Percentiles rank a stretch among this genome's conserved stretches.
phyloP scores from a whole-genome alignment of 1,284 basidiomycete species.

The Cerrena zonata region DNA sequence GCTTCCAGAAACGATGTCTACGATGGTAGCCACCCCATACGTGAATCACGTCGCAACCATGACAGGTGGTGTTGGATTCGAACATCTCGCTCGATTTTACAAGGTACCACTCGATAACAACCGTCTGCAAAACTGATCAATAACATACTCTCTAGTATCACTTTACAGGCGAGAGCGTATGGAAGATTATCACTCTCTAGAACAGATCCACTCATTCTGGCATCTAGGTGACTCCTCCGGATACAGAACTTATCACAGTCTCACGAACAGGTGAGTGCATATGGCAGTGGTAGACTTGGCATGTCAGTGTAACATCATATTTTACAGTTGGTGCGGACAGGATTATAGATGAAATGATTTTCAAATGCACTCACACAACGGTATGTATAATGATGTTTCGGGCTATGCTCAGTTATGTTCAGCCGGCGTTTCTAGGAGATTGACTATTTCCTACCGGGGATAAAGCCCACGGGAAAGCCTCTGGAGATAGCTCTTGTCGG shows the following conservation, averaged over 20 bases:
- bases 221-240: conserved; percentile 35
- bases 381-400: conserved; percentile 19
- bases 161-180: conserved; percentile 33
- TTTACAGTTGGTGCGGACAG: conserved; percentile 39
- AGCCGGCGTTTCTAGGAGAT: conserved; percentile 36
- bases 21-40: conserved; percentile 43
- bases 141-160: conserved; percentile 28
- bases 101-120: conserved; percentile 24
- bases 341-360: conserved; percentile 44
- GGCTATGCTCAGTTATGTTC: too few relatives aligned
- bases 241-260: conserved; percentile 37
- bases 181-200: not conserved
- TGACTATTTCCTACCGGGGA: conserved; percentile 45
- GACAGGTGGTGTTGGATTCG: conserved; percentile 39
- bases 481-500: conserved; percentile 46
- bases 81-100: conserved; percentile 40
- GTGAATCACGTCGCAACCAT: conserved; percentile 45
- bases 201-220: not conserved
- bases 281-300: conserved; percentile 6
- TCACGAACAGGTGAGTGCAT: conserved; percentile 42
- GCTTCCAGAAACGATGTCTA: conserved; percentile 38
- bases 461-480: conserved; percentile 41
- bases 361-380: conserved; percentile 39
- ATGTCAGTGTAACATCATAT: not conserved
- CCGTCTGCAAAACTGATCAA: not conserved